A percentile compares a stretch with the other conserved stretches of the same genome.
phyloP scores from a whole-genome alignment of 2,329 filamentous ascomycete genomes.

The Teratosphaeria nubilosa region DNA sequence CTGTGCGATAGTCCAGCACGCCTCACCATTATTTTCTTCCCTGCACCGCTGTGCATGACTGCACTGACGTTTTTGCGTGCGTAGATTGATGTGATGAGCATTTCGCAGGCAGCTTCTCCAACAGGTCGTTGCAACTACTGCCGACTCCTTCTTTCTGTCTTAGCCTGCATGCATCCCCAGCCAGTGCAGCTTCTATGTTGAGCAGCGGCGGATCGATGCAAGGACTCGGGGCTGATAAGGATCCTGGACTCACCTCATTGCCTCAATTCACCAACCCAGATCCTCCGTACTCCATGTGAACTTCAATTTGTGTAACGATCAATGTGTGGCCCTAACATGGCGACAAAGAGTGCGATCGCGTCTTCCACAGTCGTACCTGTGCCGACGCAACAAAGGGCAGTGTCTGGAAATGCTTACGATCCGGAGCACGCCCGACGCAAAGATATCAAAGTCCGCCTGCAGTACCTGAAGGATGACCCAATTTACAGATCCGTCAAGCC shows the following conservation, averaged over 20 bases:
- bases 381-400: neutral
- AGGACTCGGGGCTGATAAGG: neutral
- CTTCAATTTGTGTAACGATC: neutral
- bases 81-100: too few relatives aligned
- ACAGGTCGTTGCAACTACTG: neutral
- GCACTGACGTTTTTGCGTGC: too few relatives aligned
- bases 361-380: neutral
- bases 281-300: neutral
- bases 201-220: neutral
- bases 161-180: neutral
- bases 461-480: conserved; percentile 19
- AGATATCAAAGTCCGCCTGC: conserved; percentile 26
- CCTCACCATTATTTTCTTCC: too few relatives aligned
- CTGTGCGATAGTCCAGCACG: neutral
- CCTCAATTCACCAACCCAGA: neutral
- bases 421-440: conserved; percentile 6
- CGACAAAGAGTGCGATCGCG: neutral
- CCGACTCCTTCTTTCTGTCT: neutral
- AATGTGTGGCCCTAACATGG: neutral
- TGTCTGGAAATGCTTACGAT: neutral
- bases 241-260: neutral
- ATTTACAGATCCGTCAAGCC: conserved; percentile 18
- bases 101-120: neutral
- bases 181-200: neutral
- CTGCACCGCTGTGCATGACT: too few relatives aligned